phyloP scores from a whole-genome alignment of 2,329 filamentous ascomycete genomes.

The Pestalotiopsis fici region DNA sequence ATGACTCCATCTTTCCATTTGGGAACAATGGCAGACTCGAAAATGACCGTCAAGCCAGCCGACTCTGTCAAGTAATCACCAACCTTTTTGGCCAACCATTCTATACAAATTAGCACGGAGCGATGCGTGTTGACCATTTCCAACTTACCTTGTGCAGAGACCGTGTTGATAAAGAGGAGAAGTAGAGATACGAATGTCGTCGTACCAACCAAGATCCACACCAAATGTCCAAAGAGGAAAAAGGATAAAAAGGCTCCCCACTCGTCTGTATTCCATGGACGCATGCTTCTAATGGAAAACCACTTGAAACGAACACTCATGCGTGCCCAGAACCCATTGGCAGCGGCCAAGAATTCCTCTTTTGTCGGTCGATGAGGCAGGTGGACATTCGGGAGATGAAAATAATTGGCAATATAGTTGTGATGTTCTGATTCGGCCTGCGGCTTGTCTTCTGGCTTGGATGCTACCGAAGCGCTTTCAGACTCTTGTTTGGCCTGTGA shows the following conservation, averaged over 20 bases:
- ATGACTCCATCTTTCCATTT: conserved; percentile 96
- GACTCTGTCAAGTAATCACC: conserved; percentile 95
- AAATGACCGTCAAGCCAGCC: conserved; percentile 89
- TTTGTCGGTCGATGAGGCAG: conserved; percentile 89
- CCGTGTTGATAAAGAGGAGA: conserved; percentile 91
- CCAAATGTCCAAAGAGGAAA: conserved; percentile 89
- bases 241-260: conserved; percentile 93
- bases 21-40: conserved; percentile 96
- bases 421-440: conserved; percentile 40
- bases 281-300: conserved; percentile 90
- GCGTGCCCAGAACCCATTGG: conserved; percentile 89
- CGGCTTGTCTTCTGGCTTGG: conserved; percentile 19
- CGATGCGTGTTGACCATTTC: not conserved
- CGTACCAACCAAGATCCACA: conserved; percentile 95
- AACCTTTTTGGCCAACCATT: conserved; percentile 90
- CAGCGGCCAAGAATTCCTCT: conserved; percentile 87
- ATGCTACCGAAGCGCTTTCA: conserved; percentile 11
- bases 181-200: conserved; percentile 95
- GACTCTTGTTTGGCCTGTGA: conserved; percentile 18
- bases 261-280: conserved; percentile 95
- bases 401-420: conserved; percentile 60
- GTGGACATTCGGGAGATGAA: conserved; percentile 43
- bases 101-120: conserved; percentile 42
- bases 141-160: conserved; percentile 81
- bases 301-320: conserved; percentile 94